A percentile compares a stretch with the other conserved stretches of the same genome.
These are phyloP conservation scores for Eucalyptus cloeziana DNA, from an alignment of 345 rosid species.

Conservation along the genomic window DNA sequence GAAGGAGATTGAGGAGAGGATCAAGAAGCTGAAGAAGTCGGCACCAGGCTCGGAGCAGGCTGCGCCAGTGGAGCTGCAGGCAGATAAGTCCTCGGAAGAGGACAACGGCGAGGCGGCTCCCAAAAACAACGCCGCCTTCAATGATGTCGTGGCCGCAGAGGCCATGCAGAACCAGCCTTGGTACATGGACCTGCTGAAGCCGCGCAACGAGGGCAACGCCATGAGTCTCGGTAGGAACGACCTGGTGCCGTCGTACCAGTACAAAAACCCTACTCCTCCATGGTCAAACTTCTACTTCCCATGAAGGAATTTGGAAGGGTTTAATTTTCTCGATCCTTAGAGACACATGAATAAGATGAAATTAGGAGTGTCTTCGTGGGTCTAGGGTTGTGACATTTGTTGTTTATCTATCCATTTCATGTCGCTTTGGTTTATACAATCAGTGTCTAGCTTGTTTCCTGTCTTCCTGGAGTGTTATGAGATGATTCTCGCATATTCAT, in stretches of 20 bases:
- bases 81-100: neutral
- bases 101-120: neutral
- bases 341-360: neutral
- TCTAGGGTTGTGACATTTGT: neutral
- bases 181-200: slow-evolving; percentile 1
- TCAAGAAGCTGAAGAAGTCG: neutral
- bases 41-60: neutral
- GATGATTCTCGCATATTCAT: neutral
- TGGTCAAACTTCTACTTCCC: neutral
- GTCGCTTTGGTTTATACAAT: neutral
- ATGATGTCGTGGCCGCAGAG: neutral
- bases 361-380: neutral
- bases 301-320: neutral
- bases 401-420: neutral
- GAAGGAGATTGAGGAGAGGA: neutral
- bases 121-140: neutral
- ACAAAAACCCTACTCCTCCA: neutral
- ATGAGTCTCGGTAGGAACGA: neutral
- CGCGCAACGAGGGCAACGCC: neutral
- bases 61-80: neutral
- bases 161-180: neutral
- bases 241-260: neutral
- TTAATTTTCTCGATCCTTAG: neutral
- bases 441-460: neutral
- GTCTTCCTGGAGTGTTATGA: neutral